Percentiles rank a stretch among this genome's conserved stretches.
phyloP scores from a whole-genome alignment of 2,329 filamentous ascomycete species.

The Emergomyces orientalis region DNA sequence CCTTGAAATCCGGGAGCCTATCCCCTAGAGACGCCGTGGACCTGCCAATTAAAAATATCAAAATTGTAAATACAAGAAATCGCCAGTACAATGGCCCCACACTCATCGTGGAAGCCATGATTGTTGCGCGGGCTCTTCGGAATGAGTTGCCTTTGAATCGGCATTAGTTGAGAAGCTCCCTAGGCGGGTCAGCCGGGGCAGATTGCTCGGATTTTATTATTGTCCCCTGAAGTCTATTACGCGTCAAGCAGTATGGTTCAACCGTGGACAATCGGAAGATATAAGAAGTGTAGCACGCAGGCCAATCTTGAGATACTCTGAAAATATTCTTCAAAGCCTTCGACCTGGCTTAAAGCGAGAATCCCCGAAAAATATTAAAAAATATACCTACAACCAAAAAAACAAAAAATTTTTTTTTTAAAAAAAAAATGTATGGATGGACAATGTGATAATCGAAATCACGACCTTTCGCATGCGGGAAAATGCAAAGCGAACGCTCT shows the following conservation, averaged over 20 bases:
- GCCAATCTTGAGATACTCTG: too few species aligned
- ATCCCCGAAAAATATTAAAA: constrained; percentile 1
- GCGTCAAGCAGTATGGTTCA: too few species aligned
- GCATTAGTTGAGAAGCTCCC: background rate
- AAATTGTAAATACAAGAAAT: constrained; percentile 26
- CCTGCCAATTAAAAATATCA: constrained; percentile 28
- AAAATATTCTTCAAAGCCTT: too few species aligned
- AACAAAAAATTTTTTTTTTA: constrained; percentile 9
- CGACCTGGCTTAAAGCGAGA: too few species aligned
- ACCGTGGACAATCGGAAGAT: too few species aligned
- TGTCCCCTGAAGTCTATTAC: too few species aligned
- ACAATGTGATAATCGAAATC: constrained; percentile 23
- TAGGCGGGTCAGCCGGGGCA: constrained; percentile 10
- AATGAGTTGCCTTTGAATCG: background rate
- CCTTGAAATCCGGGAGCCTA: constrained; percentile 71
- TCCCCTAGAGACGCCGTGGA: constrained; percentile 70
- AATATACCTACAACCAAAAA: too few species aligned
- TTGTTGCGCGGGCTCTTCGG: constrained; percentile 1
- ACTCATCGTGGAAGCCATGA: constrained; percentile 12
- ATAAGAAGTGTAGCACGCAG: too few species aligned
- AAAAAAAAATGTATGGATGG: constrained; percentile 15
- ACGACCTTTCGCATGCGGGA: constrained; percentile 19
- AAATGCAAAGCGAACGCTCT: constrained; percentile 23
- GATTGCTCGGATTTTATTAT: too few species aligned
- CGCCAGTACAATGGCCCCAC: constrained; percentile 10